phyloP scores from a whole-genome alignment of 2,329 filamentous ascomycete genomes.

The Neonectria sp. region DNA sequence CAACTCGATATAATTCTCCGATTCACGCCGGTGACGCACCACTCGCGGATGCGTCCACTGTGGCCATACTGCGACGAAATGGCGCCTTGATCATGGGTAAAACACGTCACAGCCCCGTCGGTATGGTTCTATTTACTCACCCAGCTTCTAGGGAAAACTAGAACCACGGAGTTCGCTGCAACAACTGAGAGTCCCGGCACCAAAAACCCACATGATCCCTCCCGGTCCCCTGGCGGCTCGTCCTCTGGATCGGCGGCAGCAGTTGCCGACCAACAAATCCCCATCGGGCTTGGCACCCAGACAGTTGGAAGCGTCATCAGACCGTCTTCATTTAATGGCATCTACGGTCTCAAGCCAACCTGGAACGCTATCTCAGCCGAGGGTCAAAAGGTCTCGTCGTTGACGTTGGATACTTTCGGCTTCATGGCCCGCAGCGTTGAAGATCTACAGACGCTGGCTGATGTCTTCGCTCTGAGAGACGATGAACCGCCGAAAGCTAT shows the following conservation, averaged over 20 bases:
- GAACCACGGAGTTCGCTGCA: conserved; percentile 75
- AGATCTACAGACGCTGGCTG: conserved; percentile 70
- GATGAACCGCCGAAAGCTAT: conserved; percentile 56
- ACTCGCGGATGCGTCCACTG: conserved; percentile 63
- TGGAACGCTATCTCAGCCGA: conserved; percentile 75
- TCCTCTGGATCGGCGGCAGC: conserved; percentile 77
- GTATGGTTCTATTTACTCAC: not conserved
- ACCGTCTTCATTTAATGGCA: conserved; percentile 75
- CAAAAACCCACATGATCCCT: conserved; percentile 74
- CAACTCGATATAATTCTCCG: conserved; percentile 67
- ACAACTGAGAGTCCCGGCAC: conserved; percentile 66
- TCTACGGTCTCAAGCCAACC: conserved; percentile 77
- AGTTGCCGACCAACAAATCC: conserved; percentile 75
- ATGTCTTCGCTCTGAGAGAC: conserved; percentile 68
- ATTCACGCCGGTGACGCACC: conserved; percentile 63
- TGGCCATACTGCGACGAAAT: conserved; percentile 63
- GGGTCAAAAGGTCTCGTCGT: conserved; percentile 71
- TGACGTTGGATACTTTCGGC: conserved; percentile 74
- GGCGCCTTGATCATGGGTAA: conserved; percentile 55
- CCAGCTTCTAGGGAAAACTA: conserved; percentile 60
- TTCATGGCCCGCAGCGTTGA: conserved; percentile 70
- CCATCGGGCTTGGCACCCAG: conserved; percentile 74
- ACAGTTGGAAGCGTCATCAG: conserved; percentile 76
- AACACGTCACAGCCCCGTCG: not conserved
- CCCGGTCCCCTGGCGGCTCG: conserved; percentile 76